phyloP scores from a whole-genome alignment of 176 grass and related monocot genomes.

The Olyra latifolia region DNA sequence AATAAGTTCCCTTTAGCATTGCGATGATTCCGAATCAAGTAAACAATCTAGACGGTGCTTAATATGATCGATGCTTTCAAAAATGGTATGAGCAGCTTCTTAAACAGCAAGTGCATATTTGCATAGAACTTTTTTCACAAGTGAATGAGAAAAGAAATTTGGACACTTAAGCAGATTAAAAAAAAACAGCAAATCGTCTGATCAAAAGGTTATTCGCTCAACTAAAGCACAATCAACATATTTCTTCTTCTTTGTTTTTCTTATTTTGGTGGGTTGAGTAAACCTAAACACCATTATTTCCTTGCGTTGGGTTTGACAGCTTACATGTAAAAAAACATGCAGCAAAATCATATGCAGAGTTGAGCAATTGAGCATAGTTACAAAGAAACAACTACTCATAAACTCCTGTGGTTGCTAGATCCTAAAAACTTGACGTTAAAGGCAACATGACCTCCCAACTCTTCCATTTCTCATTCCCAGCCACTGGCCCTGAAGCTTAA shows the following conservation, averaged over 20 bases:
- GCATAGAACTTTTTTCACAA: background rate
- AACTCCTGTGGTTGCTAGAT: background rate
- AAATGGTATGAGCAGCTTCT: background rate
- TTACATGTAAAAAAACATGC: background rate
- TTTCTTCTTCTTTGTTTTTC: background rate
- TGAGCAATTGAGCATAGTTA: background rate
- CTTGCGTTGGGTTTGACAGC: background rate
- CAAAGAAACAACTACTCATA: background rate
- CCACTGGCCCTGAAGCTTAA: conserved; percentile 9
- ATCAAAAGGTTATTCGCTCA: background rate
- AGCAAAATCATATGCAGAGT: background rate
- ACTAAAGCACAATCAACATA: background rate
- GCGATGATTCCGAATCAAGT: background rate
- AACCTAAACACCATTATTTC: conserved; percentile 4
- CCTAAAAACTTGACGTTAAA: background rate
- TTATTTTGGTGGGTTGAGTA: background rate
- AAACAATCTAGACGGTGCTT: background rate
- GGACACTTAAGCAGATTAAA: background rate
- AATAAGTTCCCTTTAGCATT: background rate
- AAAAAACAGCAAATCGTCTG: background rate
- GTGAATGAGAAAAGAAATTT: background rate
- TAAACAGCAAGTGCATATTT: background rate
- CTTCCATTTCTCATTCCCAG: background rate
- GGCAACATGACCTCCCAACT: background rate
- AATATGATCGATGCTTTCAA: conserved; percentile 11